Conservation (phyloP, 768 basidiomycete species). For the Hygrocybe punicea region DNA sequence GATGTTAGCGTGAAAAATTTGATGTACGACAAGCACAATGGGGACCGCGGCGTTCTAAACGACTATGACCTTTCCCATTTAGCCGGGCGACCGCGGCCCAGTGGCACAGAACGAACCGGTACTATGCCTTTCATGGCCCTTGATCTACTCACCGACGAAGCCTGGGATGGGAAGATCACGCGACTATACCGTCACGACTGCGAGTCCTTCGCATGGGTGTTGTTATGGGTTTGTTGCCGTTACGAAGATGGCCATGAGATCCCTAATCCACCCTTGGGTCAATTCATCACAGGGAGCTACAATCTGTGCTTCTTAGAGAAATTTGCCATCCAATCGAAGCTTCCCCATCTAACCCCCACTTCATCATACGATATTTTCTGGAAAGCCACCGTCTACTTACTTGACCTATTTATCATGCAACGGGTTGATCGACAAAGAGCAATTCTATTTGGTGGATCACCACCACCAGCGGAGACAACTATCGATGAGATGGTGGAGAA, state of each 20-base stretch:
- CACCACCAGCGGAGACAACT: neutral
- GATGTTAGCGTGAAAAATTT: slow-evolving; percentile 33
- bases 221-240: slow-evolving; percentile 16
- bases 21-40: slow-evolving; percentile 22
- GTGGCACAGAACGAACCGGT: slow-evolving; percentile 19
- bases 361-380: neutral
- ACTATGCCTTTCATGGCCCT: slow-evolving; percentile 35
- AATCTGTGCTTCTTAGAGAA: neutral
- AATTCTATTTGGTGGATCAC: neutral
- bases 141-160: slow-evolving; percentile 19
- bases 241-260: neutral
- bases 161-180: slow-evolving; percentile 12
- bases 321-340: neutral
- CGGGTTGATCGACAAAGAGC: neutral
- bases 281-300: neutral
- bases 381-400: neutral
- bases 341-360: neutral
- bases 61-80: slow-evolving; percentile 29
- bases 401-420: neutral
- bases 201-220: slow-evolving; percentile 34
- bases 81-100: neutral
- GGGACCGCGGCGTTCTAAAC: slow-evolving; percentile 22
- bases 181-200: slow-evolving; percentile 31
- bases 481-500: too few relatives aligned
- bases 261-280: neutral